Evolutionary conservation across 441 rosid species (phyloP), one percentile per base, ranked within the genome.

Genomic region (Capsella rubella): DNA sequence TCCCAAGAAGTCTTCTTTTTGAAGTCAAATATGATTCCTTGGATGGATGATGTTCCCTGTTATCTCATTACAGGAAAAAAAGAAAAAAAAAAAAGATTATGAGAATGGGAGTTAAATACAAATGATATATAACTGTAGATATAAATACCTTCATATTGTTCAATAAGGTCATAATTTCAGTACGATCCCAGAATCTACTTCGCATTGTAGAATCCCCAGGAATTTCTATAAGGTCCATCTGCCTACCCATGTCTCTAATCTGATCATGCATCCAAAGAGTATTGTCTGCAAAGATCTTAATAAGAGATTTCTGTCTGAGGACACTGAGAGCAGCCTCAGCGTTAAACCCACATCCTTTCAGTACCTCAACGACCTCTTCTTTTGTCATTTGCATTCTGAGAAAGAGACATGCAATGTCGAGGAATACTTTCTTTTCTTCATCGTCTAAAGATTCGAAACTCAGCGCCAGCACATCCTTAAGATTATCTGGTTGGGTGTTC

Each of bases 201-300:
- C 79, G 83, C 75, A 69, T 67, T 63, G 84, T 77, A 15, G 78
- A 82, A 69, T 83, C 79, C 8, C 0, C 16, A 5, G 32, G 31
- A 39, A n/a, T 70, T 64, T 83, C 87, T 15, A 51, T 35, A 31
- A 14, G 77, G 28, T 75, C 87, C 14, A 89, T 86, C 61, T 85
- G 84, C 64, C 83, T 80, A 52, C 87, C 96, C 96, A 90, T 90
- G 63, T 90, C 93, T 58, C 79, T 75, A 35, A 89, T 83, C 73
- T 84, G 89, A 78, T 90, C 93, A 71, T 90, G 93, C 86, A 87
- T 83, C 92, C 89, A 82, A 34, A 90, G n/a, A 35, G 39, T 54
- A 39, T 52, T 52, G 25, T 75, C 73, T 50, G 46, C 72, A 21
- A 40, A 3, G 43, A 84, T 55, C 72, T 79, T 87, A 53, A 90